Percentiles rank a stretch among this genome's conserved stretches.
These are phyloP conservation scores for Scheffersomyces amazonensis DNA, from an alignment of 805 yeast species.

Conservation along the genomic window DNA sequence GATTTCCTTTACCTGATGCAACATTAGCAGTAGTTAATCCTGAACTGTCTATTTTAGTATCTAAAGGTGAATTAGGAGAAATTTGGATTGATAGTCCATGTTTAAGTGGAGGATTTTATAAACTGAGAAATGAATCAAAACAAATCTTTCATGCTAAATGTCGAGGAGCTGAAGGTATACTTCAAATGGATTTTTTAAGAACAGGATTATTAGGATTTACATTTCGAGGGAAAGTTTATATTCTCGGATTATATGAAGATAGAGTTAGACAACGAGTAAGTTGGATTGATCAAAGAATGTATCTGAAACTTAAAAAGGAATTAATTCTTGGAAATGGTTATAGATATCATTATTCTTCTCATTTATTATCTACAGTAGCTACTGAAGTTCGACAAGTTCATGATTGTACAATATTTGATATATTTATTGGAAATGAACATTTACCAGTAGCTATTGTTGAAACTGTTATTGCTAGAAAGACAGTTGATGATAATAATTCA, in stretches of 20 bases:
- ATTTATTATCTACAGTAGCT: conserved; percentile 79
- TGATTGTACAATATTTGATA: conserved; percentile 91
- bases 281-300: conserved; percentile 55
- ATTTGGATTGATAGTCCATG: conserved; percentile 97
- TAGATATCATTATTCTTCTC: conserved; percentile 81
- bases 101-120: conserved; percentile 88
- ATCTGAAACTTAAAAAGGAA: conserved; percentile 22
- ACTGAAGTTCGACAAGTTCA: conserved; percentile 75
- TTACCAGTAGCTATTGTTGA: conserved; percentile 86
- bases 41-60: conserved; percentile 73
- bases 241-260: conserved; percentile 89
- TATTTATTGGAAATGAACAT: conserved; percentile 73
- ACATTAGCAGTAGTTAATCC: conserved; percentile 93
- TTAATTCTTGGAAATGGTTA: conserved; percentile 37
- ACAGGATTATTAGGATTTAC: conserved; percentile 91
- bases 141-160: conserved; percentile 81
- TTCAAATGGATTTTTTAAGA: conserved; percentile 78
- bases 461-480: conserved; percentile 45
- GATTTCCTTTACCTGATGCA: conserved; percentile 92
- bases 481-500: conserved; percentile 24
- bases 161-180: conserved; percentile 62
- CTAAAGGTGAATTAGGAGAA: conserved; percentile 84
- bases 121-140: conserved; percentile 59
- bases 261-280: conserved; percentile 75
- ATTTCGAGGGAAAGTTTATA: conserved; percentile 81